Conservation (phyloP, 768 basidiomycete species). For the Russula emetica region DNA sequence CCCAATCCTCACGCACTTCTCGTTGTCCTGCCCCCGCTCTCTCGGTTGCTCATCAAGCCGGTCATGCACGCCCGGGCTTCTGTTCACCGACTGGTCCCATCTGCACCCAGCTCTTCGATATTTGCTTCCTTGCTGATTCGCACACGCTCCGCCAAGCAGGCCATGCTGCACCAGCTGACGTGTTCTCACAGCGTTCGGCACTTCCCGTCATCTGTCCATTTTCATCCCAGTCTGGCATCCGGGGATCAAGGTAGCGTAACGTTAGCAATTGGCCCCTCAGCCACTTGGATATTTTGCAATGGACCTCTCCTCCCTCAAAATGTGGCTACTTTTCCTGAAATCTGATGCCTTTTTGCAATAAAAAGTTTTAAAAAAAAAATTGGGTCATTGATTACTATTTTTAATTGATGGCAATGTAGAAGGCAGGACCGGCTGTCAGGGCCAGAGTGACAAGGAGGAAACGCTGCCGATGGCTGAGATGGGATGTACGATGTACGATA, state of each 20-base stretch:
- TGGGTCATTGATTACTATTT: too few relatives aligned
- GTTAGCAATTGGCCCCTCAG: too few relatives aligned
- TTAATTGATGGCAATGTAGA: conserved; percentile 92
- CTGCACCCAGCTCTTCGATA: conserved; percentile 1
- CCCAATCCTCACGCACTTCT: not conserved
- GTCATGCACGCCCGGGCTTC: not conserved
- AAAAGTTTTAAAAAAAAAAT: too few relatives aligned
- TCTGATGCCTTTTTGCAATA: too few relatives aligned
- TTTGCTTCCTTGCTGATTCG: not conserved
- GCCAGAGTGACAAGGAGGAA: conserved; percentile 89
- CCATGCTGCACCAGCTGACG: conserved; percentile 16
- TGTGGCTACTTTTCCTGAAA: too few relatives aligned
- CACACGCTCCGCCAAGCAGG: not conserved
- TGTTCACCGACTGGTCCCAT: conserved; percentile 1
- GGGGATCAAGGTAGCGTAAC: not conserved
- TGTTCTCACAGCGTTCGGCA: not conserved
- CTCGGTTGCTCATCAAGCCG: not conserved
- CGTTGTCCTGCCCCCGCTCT: not conserved
- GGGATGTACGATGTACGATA: conserved; percentile 95
- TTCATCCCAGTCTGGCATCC: not conserved
- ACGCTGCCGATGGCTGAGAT: conserved; percentile 83
- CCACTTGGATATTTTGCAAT: too few relatives aligned
- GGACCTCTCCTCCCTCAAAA: too few relatives aligned
- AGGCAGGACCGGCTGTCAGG: conserved; percentile 86
- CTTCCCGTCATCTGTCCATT: not conserved